These are phyloP conservation scores for Ophiostoma populinum DNA, from an alignment of 2,329 filamentous ascomycete species.

Conservation along the genomic window DNA sequence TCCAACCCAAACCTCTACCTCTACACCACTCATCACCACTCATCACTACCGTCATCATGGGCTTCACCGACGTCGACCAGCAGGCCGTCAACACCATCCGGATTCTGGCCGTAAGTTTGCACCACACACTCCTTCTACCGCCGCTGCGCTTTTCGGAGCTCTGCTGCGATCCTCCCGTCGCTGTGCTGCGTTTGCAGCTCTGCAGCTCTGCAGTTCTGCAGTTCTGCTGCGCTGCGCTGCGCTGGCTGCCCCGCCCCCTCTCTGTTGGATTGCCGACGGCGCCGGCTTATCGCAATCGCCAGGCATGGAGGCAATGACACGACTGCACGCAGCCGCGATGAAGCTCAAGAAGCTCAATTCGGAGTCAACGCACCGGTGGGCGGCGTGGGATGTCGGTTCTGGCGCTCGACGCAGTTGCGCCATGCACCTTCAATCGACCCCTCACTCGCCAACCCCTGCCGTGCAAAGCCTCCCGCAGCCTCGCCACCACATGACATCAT, in stretches of 20 bases:
- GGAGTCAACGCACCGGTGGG: too few relatives aligned
- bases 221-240: neutral
- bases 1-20: slow-evolving; percentile 9
- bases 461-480: neutral
- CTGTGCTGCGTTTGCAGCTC: too few relatives aligned
- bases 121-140: too few relatives aligned
- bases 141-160: too few relatives aligned
- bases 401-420: neutral
- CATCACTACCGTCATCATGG: slow-evolving; percentile 46
- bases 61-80: slow-evolving; percentile 73
- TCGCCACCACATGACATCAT: slow-evolving; percentile 7
- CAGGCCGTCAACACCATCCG: slow-evolving; percentile 97
- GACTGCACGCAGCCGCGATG: too few relatives aligned
- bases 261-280: neutral
- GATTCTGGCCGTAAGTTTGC: slow-evolving; percentile 77
- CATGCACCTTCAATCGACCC: neutral
- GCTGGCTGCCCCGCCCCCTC: slow-evolving; percentile 11
- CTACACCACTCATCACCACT: neutral
- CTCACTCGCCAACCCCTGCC: neutral
- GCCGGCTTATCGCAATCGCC: slow-evolving; percentile 2
- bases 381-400: too few relatives aligned
- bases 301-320: neutral
- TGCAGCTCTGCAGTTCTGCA: too few relatives aligned
- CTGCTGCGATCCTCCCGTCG: too few relatives aligned
- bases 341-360: too few relatives aligned